Conservation (phyloP, 139 green algal genomes). For the Tetraselmis striata region DNA sequence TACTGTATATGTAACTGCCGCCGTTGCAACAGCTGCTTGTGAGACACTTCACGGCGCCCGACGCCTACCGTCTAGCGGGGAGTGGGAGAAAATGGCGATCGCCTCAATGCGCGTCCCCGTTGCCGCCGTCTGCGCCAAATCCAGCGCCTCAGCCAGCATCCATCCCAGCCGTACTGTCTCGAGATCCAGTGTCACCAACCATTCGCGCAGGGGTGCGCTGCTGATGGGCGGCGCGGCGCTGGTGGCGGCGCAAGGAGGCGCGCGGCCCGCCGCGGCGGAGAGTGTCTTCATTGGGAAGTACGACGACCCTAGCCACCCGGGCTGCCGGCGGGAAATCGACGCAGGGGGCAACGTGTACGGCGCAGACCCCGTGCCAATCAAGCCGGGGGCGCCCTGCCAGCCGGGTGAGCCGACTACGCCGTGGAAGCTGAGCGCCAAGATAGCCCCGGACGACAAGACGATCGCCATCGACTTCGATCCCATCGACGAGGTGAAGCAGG, state of each 20-base stretch:
- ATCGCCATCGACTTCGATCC: constrained; percentile 1
- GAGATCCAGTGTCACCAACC: no score
- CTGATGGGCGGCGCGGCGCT: background rate
- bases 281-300: background rate
- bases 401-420: background rate
- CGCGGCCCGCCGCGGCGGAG: background rate
- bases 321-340: background rate
- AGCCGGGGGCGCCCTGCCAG: background rate
- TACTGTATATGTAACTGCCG: no score
- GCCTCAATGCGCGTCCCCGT: no score
- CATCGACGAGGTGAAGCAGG: constrained; percentile 5
- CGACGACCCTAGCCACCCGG: constrained; percentile 2
- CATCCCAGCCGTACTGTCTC: no score
- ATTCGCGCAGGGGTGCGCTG: background rate
- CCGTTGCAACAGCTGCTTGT: no score
- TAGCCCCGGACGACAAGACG: background rate
- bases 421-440: background rate
- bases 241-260: background rate
- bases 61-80: no score
- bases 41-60: no score
- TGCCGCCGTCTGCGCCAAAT: no score
- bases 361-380: constrained; percentile 1
- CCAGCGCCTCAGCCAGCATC: no score
- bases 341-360: background rate
- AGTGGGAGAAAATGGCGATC: no score